Percentiles rank a stretch among this genome's conserved stretches.
These are phyloP conservation scores for Cylindrotheca fusiformis DNA, from an alignment of 108 stramenopile species.

Conservation along the genomic window DNA sequence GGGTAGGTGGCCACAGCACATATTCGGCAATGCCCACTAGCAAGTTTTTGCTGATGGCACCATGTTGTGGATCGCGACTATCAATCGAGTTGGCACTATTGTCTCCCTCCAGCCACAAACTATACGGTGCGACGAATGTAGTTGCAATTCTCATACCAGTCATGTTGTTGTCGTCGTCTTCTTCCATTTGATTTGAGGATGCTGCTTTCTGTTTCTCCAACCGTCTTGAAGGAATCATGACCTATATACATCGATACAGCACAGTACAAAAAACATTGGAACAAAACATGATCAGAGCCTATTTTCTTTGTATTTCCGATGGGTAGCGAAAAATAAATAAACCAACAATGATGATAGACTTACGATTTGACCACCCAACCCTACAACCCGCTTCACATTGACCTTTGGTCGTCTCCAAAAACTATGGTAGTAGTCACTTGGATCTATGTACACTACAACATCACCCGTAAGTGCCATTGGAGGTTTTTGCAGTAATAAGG, in stretches of 20 bases:
- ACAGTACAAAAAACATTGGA: background rate
- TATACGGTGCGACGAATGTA: constrained; percentile 18
- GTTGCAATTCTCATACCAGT: constrained; percentile 10
- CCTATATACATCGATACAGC: background rate
- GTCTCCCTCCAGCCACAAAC: constrained; percentile 71
- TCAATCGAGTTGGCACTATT: constrained; percentile 43
- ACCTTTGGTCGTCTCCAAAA: constrained; percentile 35
- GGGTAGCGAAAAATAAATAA: background rate
- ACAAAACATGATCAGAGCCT: too few species aligned
- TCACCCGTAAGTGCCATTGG: constrained; percentile 35
- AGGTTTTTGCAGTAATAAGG: constrained; percentile 23
- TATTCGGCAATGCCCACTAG: constrained; percentile 73
- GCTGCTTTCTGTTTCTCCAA: background rate
- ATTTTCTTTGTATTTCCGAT: too few species aligned
- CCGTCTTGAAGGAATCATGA: constrained; percentile 6
- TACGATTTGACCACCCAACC: constrained; percentile 62
- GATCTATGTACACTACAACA: constrained; percentile 38
- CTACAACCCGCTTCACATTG: constrained; percentile 64
- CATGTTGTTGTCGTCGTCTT: background rate
- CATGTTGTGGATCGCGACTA: constrained; percentile 50
- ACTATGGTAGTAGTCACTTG: constrained; percentile 30
- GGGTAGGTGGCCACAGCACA: constrained; percentile 73
- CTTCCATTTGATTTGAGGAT: constrained; percentile 3
- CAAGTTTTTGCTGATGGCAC: constrained; percentile 63
- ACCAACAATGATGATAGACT: background rate